Percentiles rank a stretch among this genome's conserved stretches.
Conservation (phyloP, 2,329 filamentous ascomycete genomes). For the Beauveria varroae region DNA sequence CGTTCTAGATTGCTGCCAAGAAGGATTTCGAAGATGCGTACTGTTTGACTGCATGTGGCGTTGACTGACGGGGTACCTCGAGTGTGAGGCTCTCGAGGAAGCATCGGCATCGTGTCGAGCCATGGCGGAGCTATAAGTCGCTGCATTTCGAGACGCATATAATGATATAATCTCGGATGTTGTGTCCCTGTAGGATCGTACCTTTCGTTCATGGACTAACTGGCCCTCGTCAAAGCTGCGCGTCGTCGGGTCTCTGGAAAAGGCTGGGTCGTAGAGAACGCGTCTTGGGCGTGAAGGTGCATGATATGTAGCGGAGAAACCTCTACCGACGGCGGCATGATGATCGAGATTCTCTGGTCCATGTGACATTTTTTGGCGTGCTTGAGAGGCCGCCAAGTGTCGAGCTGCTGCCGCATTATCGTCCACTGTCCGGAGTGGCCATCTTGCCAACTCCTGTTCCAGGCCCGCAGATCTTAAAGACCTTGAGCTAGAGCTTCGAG, state of each 20-base stretch:
- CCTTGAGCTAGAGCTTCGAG: background rate
- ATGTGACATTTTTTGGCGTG: background rate
- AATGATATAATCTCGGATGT: slow-evolving; percentile 50
- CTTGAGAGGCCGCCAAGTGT: background rate
- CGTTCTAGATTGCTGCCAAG: slow-evolving; percentile 34
- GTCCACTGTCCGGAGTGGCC: slow-evolving; percentile 4
- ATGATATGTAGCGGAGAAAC: slow-evolving; percentile 22
- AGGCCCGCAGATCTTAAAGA: background rate
- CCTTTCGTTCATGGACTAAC: slow-evolving; percentile 33
- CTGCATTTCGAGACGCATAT: slow-evolving; percentile 33
- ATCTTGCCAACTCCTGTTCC: background rate
- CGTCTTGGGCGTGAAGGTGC: slow-evolving; percentile 22
- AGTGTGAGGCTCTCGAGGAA: background rate
- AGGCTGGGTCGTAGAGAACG: slow-evolving; percentile 23
- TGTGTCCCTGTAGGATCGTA: slow-evolving; percentile 44
- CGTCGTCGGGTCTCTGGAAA: slow-evolving; percentile 21
- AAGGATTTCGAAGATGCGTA: background rate
- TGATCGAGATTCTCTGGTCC: background rate
- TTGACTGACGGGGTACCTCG: background rate
- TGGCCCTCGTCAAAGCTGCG: slow-evolving; percentile 23
- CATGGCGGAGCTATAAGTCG: background rate
- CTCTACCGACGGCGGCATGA: background rate
- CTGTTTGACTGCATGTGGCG: background rate
- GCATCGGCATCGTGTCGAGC: background rate
- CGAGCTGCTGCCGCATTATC: background rate